phyloP scores from a whole-genome alignment of 2,329 filamentous ascomycete species.

The Beauveria pseudobassiana region DNA sequence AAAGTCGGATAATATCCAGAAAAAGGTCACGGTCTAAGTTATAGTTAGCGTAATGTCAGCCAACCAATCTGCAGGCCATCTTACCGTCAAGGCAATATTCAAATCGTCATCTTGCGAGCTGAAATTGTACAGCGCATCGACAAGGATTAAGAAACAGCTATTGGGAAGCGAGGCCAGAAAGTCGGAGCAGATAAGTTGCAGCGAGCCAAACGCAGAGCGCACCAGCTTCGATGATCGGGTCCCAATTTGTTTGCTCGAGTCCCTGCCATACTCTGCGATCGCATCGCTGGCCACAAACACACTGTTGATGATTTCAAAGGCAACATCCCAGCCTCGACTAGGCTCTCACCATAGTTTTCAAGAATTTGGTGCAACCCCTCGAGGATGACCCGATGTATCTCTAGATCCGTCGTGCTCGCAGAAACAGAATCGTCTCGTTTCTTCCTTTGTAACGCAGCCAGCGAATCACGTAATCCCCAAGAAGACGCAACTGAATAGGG shows the following conservation, averaged over 20 bases:
- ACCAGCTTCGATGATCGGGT: slow-evolving; percentile 68
- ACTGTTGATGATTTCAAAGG: slow-evolving; percentile 77
- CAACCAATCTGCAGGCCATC: slow-evolving; percentile 16
- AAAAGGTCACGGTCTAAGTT: slow-evolving; percentile 75
- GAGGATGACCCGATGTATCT: slow-evolving; percentile 73
- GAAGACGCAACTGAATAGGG: slow-evolving; percentile 62
- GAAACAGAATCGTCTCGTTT: slow-evolving; percentile 48
- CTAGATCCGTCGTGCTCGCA: slow-evolving; percentile 58
- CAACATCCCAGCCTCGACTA: slow-evolving; percentile 75
- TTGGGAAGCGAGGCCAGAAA: slow-evolving; percentile 70
- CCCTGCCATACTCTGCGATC: slow-evolving; percentile 22
- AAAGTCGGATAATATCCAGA: slow-evolving; percentile 92
- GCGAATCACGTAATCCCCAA: slow-evolving; percentile 59
- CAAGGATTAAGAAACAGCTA: slow-evolving; percentile 65
- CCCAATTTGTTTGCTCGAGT: slow-evolving; percentile 28
- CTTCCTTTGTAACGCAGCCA: slow-evolving; percentile 45
- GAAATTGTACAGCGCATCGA: slow-evolving; percentile 85
- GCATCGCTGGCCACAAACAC: slow-evolving; percentile 54
- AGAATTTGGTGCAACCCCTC: slow-evolving; percentile 76
- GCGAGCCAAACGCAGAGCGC: slow-evolving; percentile 77
- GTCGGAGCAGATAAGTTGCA: slow-evolving; percentile 91
- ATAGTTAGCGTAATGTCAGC: slow-evolving; percentile 13
- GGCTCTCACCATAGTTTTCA: slow-evolving; percentile 79
- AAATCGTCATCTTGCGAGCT: slow-evolving; percentile 84
- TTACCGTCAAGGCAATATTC: slow-evolving; percentile 86